phyloP scores from a whole-genome alignment of 495 filamentous ascomycete genomes.

The Podospora anserina region DNA sequence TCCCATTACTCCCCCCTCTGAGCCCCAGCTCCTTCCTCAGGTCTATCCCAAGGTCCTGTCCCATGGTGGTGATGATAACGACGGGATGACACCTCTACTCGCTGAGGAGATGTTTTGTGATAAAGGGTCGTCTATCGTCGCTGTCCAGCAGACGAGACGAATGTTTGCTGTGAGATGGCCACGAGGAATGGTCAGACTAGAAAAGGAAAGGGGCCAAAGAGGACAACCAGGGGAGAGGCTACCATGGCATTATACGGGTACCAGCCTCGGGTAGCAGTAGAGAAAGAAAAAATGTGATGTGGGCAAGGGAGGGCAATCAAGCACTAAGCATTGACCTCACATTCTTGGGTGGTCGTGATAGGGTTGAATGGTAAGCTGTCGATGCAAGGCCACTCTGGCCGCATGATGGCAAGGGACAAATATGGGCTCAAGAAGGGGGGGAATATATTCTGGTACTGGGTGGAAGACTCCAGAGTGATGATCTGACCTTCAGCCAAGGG shows the following conservation, averaged over 20 bases:
- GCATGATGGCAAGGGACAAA: conserved; percentile 12
- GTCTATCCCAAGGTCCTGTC: conserved; percentile 20
- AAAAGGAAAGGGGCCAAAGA: conserved; percentile 6
- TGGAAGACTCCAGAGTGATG: not conserved
- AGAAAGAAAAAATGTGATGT: not conserved
- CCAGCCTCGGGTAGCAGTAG: not conserved
- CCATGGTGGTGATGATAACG: conserved; percentile 21
- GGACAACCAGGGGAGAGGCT: conserved; percentile 7
- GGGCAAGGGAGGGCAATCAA: conserved; percentile 8
- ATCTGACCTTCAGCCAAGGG: not conserved
- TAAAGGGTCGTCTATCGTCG: conserved; percentile 28
- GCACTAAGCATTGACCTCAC: conserved; percentile 20
- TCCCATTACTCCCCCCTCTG: conserved; percentile 17
- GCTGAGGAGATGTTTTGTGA: conserved; percentile 13
- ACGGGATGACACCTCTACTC: conserved; percentile 17
- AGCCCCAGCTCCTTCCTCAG: conserved; percentile 26
- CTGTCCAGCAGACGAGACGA: conserved; percentile 35
- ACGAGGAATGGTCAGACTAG: conserved; percentile 11
- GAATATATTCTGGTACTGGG: not conserved
- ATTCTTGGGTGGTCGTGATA: conserved; percentile 16
- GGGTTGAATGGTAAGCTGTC: conserved; percentile 9
- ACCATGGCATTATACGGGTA: conserved; percentile 6
- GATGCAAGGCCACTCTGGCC: conserved; percentile 5
- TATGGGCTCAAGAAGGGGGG: not conserved
- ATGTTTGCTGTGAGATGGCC: conserved; percentile 6